Conservation (phyloP, 192 early-diverging fungal species). For the Backusella westeae region DNA sequence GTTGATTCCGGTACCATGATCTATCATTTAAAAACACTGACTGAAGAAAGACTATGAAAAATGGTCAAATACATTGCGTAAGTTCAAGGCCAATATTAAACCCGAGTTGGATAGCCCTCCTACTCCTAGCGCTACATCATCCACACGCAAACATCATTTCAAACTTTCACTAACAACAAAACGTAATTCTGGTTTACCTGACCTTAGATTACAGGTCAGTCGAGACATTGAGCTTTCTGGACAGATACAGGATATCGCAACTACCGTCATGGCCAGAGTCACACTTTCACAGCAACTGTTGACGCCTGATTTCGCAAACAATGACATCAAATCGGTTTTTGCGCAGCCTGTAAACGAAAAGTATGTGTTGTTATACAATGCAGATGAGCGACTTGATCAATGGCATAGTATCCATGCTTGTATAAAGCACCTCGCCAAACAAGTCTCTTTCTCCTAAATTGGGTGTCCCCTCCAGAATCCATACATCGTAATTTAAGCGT, state of each 20-base stretch:
- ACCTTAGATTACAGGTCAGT: background rate
- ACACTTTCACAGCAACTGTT: background rate
- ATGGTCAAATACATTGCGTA: constrained; percentile 51
- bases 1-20: constrained; percentile 85
- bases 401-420: constrained; percentile 1
- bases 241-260: background rate
- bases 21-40: constrained; percentile 81
- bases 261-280: background rate
- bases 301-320: background rate
- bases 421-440: background rate
- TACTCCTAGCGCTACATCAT: background rate
- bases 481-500: background rate
- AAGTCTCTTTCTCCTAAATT: background rate
- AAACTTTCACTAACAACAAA: background rate
- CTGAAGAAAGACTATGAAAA: constrained; percentile 64
- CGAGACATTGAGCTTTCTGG: background rate
- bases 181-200: background rate
- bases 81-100: background rate
- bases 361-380: background rate
- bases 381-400: background rate
- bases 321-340: background rate
- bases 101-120: background rate
- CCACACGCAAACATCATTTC: background rate
- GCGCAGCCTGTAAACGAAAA: background rate
- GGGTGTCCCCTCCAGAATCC: too few relatives aligned